These are phyloP conservation scores for Trichoderma asperellum DNA, from an alignment of 2,329 filamentous ascomycete species.

Conservation along the genomic window DNA sequence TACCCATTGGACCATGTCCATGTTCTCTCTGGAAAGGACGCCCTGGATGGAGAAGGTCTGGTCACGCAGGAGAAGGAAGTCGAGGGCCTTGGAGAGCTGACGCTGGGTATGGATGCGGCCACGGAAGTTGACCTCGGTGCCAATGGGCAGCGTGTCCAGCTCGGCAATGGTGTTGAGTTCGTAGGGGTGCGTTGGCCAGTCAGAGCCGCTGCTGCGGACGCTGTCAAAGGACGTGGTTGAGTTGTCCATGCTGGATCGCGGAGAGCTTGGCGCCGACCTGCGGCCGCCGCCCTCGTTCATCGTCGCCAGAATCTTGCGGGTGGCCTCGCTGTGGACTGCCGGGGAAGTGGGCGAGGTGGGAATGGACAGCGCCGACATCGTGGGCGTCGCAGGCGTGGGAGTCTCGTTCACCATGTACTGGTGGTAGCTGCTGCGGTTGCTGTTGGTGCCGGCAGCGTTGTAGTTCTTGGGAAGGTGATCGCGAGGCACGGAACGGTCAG, in stretches of 20 bases:
- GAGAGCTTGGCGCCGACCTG: slow-evolving; percentile 33
- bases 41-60: slow-evolving; percentile 83
- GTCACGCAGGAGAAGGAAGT: slow-evolving; percentile 85
- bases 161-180: slow-evolving; percentile 47
- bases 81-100: slow-evolving; percentile 78
- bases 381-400: slow-evolving; percentile 24
- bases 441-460: slow-evolving; percentile 24
- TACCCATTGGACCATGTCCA: slow-evolving; percentile 83
- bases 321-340: slow-evolving; percentile 31
- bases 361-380: slow-evolving; percentile 7
- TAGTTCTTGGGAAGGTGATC: slow-evolving; percentile 28
- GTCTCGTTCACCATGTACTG: slow-evolving; percentile 18
- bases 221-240: slow-evolving; percentile 43
- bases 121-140: slow-evolving; percentile 48
- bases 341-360: slow-evolving; percentile 22
- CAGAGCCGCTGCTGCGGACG: slow-evolving; percentile 42
- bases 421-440: slow-evolving; percentile 22
- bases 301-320: slow-evolving; percentile 33
- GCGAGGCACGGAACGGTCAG: slow-evolving; percentile 29
- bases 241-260: slow-evolving; percentile 37
- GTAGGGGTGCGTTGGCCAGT: slow-evolving; percentile 46
- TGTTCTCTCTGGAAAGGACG: slow-evolving; percentile 62
- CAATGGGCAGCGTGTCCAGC: slow-evolving; percentile 44
- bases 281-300: slow-evolving; percentile 44
- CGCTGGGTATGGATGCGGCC: slow-evolving; percentile 65